Evolutionary conservation across 768 basidiomycete species (phyloP), one percentile per base, ranked within the genome.

Genomic region (Gloeostereum incarnatum): DNA sequence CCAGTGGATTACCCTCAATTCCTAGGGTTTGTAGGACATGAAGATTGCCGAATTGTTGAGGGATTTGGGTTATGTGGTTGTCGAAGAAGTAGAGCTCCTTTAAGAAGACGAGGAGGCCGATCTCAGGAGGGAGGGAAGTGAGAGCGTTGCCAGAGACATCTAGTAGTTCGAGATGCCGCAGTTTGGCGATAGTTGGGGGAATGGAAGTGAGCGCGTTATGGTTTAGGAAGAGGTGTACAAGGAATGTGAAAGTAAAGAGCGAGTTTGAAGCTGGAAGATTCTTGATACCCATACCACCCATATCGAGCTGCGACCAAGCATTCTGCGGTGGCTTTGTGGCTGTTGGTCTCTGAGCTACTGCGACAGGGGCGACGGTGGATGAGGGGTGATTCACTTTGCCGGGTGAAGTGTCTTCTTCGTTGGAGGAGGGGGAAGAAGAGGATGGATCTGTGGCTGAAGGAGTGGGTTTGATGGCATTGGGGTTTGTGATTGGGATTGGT

Each of bases 71-170:
- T n/a, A 99, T 61, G 49, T 84, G 77, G 60, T 99, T 99, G 68
- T 99, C 96, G 58, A 98, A 99, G 16, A 98, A 65, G 52, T 89
- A 87, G 24, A 99, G 68, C 56, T 99, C 94, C 59, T 88, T 89
- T 39, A 99, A 65, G 46, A 78, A 75, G 11, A 81, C 85, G 47
- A 97, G 66, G 76, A 96, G 81, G 32, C 96, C 96, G 17, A 99
- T 59, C 53, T 97, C 93, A 3, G 81, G 71, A 3, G 93, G 89
- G 4, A 99, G 62, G 2, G 73, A 60, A 19, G 71, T 61, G 33
- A 99, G 73, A 46, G 70, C 78, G 60, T 99, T 99, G 36, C 81
- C 83, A 1, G 93, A 94, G 33, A 92, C 72, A 61, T 99, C 96
- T 30, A 99, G 79, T 24, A 91, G 62, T 48, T 89, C 85, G 25